Evolutionary conservation across 2,329 filamentous ascomycete genomes (phyloP), one percentile per base, ranked within the genome.

Genomic region (Lachnellula willkommii): DNA sequence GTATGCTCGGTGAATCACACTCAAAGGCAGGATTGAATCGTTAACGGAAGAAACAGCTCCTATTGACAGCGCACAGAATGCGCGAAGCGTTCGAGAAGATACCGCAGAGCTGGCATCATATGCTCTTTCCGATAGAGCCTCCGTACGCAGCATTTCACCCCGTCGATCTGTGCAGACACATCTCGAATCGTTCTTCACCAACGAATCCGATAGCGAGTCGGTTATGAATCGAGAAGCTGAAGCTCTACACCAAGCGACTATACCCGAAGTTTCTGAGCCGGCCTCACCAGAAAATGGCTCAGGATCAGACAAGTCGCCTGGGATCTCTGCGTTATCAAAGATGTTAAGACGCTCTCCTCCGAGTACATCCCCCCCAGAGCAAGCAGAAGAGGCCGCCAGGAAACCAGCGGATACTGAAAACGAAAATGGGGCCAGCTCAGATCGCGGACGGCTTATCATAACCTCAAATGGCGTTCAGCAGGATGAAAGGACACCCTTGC

Each of bases 51-150:
- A 4, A 50, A 43, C 61, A 82, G 78, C 74, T 40, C 78, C 79
- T 17, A 68, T 82, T 72, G 88, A 93, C 68, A 87, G 83, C 64
- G 80, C 83, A 17, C 83, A 89, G 64, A 89, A 89, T 71, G 88
- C 89, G 36, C 83, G 85, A 57, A 88, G 85, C 62, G 87, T 96
- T 42, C 87, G 91, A 61, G 87, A 94, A 72, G 87, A 94, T 68
- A 95, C 91, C 2, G 89, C 90, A 51, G 90, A 95, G 72, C 78
- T 96, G 55, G 91, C 91, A 45, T 90, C 83, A 17, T 90, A 92
- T 69, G 85, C 90, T 50, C 79, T 96, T 28, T 86, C 86, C 40
- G 83, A 88, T 64, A 79, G 79, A 64, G 62, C 61, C 14, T 70
- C 71, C 3, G 63, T 62, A 36, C 65, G 61, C 45, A 66, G 70